Evolutionary conservation across 345 rosid genomes (phyloP).

Genomic region (Angophora floribunda): DNA sequence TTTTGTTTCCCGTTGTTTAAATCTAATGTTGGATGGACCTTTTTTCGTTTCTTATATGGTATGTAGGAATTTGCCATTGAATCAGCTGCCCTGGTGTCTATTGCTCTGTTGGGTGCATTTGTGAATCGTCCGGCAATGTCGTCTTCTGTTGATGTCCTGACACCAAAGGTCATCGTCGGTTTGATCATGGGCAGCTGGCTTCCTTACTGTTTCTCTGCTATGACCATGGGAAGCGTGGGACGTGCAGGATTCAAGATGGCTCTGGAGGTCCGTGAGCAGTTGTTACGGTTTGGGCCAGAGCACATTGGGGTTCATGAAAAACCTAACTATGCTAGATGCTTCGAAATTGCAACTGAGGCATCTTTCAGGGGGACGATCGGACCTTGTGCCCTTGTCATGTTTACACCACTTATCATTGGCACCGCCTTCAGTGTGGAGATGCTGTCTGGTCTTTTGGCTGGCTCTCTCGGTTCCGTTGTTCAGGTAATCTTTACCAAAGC

Average conservation of each 20-base stretch:
- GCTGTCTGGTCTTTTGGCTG: background rate
- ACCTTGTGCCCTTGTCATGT: conserved; percentile 32
- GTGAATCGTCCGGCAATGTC: conserved; percentile 22
- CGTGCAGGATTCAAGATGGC: conserved; percentile 22
- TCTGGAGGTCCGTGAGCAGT: conserved; percentile 12
- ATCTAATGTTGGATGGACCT: background rate
- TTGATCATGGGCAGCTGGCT: conserved; percentile 31
- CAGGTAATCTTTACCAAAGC: too few species aligned
- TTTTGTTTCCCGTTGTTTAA: background rate
- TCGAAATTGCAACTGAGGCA: conserved; percentile 28
- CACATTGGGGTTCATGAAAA: background rate
- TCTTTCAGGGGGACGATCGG: conserved; percentile 28
- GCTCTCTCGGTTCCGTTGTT: too few species aligned
- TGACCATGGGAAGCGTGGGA: conserved; percentile 37
- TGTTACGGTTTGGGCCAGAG: background rate
- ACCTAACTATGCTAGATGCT: conserved; percentile 27
- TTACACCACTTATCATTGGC: conserved; percentile 25
- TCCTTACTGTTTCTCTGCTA: conserved; percentile 32
- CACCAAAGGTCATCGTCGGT: conserved; percentile 32
- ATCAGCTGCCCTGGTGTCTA: conserved; percentile 32
- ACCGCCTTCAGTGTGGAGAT: conserved; percentile 22
- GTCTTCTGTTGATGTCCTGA: conserved; percentile 19
- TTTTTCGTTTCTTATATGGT: background rate
- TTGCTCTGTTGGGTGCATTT: conserved; percentile 32
- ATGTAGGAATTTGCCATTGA: conserved; percentile 20